These are phyloP conservation scores for Huiozyma sinensis DNA, from an alignment of 805 yeast genomes.

Conservation along the genomic window DNA sequence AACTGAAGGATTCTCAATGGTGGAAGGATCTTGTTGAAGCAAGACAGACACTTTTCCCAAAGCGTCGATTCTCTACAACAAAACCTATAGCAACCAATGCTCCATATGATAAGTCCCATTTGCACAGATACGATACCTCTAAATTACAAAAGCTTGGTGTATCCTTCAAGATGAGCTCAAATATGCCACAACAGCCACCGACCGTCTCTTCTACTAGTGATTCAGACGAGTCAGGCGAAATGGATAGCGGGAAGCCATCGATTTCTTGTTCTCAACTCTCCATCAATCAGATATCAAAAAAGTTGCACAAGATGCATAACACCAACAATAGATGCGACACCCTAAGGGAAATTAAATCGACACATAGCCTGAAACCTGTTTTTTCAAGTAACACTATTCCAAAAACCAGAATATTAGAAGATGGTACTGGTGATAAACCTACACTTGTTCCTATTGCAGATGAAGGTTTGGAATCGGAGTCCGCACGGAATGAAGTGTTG, in stretches of 20 bases:
- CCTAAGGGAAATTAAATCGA: neutral
- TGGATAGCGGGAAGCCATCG: conserved; percentile 20
- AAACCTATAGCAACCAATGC: conserved; percentile 19
- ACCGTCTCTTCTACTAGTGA: conserved; percentile 22
- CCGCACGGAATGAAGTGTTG: conserved; percentile 8
- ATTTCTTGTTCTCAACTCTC: conserved; percentile 8
- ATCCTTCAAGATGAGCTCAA: conserved; percentile 67
- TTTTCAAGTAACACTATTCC: conserved; percentile 68
- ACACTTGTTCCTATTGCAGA: conserved; percentile 46
- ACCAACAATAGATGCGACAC: neutral
- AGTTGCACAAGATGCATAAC: conserved; percentile 1
- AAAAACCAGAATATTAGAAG: conserved; percentile 52
- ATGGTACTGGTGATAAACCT: conserved; percentile 58
- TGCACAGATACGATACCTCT: conserved; percentile 35
- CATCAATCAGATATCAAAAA: conserved; percentile 6
- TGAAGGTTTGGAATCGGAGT: conserved; percentile 3
- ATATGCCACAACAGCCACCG: conserved; percentile 30
- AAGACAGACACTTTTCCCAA: conserved; percentile 31
- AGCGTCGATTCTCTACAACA: conserved; percentile 24
- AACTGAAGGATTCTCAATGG: conserved; percentile 65
- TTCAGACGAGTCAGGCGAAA: conserved; percentile 15
- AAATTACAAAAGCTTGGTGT: conserved; percentile 69
- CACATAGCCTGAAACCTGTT: conserved; percentile 36
- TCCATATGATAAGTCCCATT: conserved; percentile 9
- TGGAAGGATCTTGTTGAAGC: conserved; percentile 63